Evolutionary conservation across 192 early-diverging fungal species (phyloP).

Genomic region (Tieghemiomyces parasiticus): DNA sequence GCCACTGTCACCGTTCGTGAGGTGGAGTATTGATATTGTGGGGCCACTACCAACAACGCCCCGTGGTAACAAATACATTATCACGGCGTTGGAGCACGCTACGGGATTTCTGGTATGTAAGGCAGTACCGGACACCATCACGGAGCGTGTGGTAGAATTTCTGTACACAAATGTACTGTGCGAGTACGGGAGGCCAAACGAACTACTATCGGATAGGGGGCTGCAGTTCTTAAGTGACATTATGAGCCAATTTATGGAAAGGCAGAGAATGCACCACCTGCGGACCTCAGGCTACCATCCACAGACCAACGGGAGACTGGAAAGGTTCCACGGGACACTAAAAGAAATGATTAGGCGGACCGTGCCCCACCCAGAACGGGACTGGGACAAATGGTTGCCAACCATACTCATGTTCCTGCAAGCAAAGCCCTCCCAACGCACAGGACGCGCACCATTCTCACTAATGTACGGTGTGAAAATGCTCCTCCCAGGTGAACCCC

Average conservation of each 20-base stretch:
- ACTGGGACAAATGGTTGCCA: conserved; percentile 10
- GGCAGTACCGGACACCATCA: conserved; percentile 8
- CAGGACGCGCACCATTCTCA: neutral
- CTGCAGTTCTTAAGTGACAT: conserved; percentile 1
- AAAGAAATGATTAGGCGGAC: neutral
- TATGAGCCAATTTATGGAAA: neutral
- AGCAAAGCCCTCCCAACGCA: neutral
- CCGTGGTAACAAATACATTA: conserved; percentile 8
- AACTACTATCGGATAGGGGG: conserved; percentile 9
- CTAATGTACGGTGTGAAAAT: neutral
- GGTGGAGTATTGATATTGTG: conserved; percentile 12
- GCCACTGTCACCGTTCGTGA: neutral
- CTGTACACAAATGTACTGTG: conserved; percentile 1
- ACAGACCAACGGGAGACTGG: conserved; percentile 10
- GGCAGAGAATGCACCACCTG: neutral
- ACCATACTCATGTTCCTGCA: neutral
- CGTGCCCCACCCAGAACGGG: neutral
- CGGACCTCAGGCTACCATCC: conserved; percentile 11
- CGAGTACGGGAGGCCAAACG: neutral
- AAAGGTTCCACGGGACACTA: conserved; percentile 5
- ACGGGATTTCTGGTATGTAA: conserved; percentile 2
- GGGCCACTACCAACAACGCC: conserved; percentile 7
- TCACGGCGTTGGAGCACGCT: conserved; percentile 12
- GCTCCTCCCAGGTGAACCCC: neutral
- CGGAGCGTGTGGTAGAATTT: conserved; percentile 7